Percentiles rank a stretch among this genome's conserved stretches.
Conservation (phyloP, 495 filamentous ascomycete species). For the Talaromyces adpressus region DNA sequence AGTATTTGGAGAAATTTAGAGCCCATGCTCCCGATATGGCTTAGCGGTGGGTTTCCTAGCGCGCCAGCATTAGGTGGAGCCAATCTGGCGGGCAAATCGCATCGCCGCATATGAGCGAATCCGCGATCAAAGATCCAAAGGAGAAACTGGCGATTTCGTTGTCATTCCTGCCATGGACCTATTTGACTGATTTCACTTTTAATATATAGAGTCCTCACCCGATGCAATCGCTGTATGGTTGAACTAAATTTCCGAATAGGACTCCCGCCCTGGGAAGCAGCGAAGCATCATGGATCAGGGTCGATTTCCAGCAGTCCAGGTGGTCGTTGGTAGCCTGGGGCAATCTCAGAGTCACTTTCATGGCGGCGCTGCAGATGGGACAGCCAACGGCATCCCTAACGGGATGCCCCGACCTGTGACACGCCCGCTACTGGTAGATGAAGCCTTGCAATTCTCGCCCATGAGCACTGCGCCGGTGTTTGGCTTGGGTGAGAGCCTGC, state of each 20-base stretch:
- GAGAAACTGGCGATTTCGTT: neutral
- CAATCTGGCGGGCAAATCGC: conserved; percentile 4
- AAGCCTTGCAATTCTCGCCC: conserved; percentile 87
- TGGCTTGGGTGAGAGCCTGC: conserved; percentile 54
- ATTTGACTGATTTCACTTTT: neutral
- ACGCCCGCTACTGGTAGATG: conserved; percentile 58
- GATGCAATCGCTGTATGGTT: neutral
- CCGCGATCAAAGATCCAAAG: neutral
- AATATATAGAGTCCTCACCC: neutral
- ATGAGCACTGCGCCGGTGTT: conserved; percentile 87
- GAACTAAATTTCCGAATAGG: neutral
- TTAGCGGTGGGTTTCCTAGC: neutral
- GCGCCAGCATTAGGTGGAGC: neutral
- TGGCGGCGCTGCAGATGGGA: conserved; percentile 1
- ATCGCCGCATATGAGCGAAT: neutral
- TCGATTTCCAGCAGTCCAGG: conserved; percentile 36
- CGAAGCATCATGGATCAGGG: conserved; percentile 31
- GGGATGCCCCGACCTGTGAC: conserved; percentile 18
- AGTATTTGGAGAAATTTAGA: neutral
- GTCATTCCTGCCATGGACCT: neutral
- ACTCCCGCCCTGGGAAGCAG: conserved; percentile 8
- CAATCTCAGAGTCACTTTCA: conserved; percentile 21
- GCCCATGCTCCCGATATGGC: neutral
- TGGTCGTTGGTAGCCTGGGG: conserved; percentile 35
- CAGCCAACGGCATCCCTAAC: neutral